These are phyloP conservation scores for Scheffersomyces spartinae DNA, from an alignment of 805 yeast genomes.

Conservation along the genomic window DNA sequence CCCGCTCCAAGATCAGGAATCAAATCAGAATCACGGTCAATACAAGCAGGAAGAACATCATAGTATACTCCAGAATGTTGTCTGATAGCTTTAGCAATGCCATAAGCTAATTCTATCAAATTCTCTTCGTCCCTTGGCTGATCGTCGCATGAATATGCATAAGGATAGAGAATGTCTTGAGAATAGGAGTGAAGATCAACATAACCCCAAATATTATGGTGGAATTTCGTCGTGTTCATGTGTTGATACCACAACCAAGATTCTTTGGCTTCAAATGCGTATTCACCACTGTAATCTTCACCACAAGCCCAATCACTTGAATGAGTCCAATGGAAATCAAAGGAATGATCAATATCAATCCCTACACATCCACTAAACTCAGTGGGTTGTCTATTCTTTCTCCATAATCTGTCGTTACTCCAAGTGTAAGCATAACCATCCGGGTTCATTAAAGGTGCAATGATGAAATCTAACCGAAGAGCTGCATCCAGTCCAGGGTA, in stretches of 20 bases:
- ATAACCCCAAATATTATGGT: slow-evolving; percentile 61
- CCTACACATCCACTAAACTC: slow-evolving; percentile 61
- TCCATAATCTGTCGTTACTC: slow-evolving; percentile 74
- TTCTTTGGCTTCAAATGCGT: slow-evolving; percentile 45
- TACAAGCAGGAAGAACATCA: slow-evolving; percentile 65
- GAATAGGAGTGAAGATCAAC: slow-evolving; percentile 80
- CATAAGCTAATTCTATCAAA: slow-evolving; percentile 70
- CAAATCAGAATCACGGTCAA: slow-evolving; percentile 65
- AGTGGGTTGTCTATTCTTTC: slow-evolving; percentile 77
- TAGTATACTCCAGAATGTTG: slow-evolving; percentile 51
- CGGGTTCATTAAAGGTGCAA: slow-evolving; percentile 80
- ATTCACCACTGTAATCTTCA: slow-evolving; percentile 73
- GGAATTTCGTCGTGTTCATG: slow-evolving; percentile 30
- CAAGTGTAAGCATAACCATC: slow-evolving; percentile 86
- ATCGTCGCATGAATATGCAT: slow-evolving; percentile 66
- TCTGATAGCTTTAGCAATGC: slow-evolving; percentile 64
- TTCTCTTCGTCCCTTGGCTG: slow-evolving; percentile 74
- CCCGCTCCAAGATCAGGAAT: slow-evolving; percentile 72
- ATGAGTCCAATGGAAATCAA: slow-evolving; percentile 59
- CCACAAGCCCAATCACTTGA: slow-evolving; percentile 64
- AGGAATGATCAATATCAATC: slow-evolving; percentile 78
- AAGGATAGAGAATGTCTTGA: slow-evolving; percentile 74
- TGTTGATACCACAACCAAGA: slow-evolving; percentile 27
- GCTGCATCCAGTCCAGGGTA: no score
- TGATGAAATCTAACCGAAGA: slow-evolving; percentile 68